phyloP scores from a whole-genome alignment of 2,329 filamentous ascomycete species.

The Teratosphaeria viscida region DNA sequence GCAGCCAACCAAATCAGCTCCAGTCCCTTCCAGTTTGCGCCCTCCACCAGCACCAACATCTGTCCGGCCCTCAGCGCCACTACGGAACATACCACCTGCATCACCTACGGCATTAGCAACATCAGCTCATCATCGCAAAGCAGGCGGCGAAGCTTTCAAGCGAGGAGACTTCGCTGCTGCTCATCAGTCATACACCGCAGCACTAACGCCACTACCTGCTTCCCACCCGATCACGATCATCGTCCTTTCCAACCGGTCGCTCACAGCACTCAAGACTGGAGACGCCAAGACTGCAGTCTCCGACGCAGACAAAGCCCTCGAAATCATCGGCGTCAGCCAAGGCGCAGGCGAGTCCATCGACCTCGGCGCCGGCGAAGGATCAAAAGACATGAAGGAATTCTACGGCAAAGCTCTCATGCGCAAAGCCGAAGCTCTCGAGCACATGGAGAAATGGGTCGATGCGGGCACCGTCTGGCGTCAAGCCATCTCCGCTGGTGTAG shows the following conservation, averaged over 20 bases:
- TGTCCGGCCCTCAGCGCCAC: conserved; percentile 37
- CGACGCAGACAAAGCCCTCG: conserved; percentile 72
- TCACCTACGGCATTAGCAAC: conserved; percentile 59
- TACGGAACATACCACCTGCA: conserved; percentile 55
- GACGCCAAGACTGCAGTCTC: conserved; percentile 78
- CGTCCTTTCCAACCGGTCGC: conserved; percentile 80
- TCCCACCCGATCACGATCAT: conserved; percentile 77
- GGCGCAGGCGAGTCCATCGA: conserved; percentile 74
- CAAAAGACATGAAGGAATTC: conserved; percentile 83
- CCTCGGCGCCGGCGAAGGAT: conserved; percentile 46
- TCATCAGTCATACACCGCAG: conserved; percentile 69
- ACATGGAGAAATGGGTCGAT: conserved; percentile 88
- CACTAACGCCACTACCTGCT: conserved; percentile 62
- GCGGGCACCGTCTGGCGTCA: conserved; percentile 70
- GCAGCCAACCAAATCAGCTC: conserved; percentile 1
- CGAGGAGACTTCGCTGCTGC: conserved; percentile 84
- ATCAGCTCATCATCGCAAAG: conserved; percentile 67
- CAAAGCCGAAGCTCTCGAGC: conserved; percentile 90
- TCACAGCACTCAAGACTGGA: conserved; percentile 84
- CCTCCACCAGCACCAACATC: conserved; percentile 26
- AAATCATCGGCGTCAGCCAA: conserved; percentile 65
- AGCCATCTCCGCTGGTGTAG: conserved; percentile 74
- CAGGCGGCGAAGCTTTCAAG: conserved; percentile 84
- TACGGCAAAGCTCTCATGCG: conserved; percentile 88
- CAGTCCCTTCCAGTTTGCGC: background rate